Conservation (phyloP, 441 rosid species). For the Daphne laureola region DNA sequence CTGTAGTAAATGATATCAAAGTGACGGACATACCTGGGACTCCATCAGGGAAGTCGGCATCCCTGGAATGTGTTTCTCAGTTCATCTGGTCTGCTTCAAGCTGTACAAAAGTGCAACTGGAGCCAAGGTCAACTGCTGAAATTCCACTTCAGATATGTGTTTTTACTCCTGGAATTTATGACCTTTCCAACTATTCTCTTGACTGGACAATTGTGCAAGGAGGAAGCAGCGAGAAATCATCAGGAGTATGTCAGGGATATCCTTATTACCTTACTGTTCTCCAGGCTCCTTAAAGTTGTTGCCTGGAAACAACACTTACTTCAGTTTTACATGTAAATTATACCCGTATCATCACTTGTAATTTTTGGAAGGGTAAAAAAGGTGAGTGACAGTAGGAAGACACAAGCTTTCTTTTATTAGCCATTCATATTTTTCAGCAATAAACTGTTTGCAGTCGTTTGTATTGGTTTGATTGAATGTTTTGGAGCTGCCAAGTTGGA, state of each 20-base stretch:
- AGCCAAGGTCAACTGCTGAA: slow-evolving; percentile 48
- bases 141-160: slow-evolving; percentile 67
- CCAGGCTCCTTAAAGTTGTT: slow-evolving; percentile 36
- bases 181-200: slow-evolving; percentile 66
- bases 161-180: slow-evolving; percentile 75
- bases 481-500: too few relatives aligned
- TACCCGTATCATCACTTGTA: slow-evolving; percentile 17
- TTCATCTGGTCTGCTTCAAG: slow-evolving; percentile 85
- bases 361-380: slow-evolving; percentile 9
- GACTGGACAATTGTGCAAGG: slow-evolving; percentile 50
- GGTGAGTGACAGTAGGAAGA: not conserved
- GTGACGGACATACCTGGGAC: slow-evolving; percentile 33
- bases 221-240: slow-evolving; percentile 27
- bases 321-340: slow-evolving; percentile 23
- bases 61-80: slow-evolving; percentile 51
- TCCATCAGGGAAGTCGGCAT: slow-evolving; percentile 21
- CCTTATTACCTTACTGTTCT: slow-evolving; percentile 64
- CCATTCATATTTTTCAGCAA: not conserved
- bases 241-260: slow-evolving; percentile 70
- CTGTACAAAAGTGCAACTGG: slow-evolving; percentile 44
- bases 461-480: too few relatives aligned
- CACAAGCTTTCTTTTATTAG: not conserved
- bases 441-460: too few relatives aligned
- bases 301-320: slow-evolving; percentile 20
- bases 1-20: slow-evolving; percentile 44